Conservation (phyloP, 257 asterid genomes). For the Capsicum rhomboideum region DNA sequence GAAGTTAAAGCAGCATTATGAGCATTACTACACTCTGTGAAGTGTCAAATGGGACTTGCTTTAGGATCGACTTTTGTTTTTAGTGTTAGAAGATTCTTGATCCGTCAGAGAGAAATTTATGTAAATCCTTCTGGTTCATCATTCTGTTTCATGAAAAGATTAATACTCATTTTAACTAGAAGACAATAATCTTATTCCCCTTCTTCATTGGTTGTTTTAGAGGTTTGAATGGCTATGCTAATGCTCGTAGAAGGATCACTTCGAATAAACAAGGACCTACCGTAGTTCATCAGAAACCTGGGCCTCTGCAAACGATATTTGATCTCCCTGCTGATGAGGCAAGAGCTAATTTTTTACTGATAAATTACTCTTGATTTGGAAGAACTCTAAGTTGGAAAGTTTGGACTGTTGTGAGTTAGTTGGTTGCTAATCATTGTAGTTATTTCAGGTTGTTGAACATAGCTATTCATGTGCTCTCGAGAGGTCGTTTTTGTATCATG, state of each 20-base stretch:
- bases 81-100: not conserved
- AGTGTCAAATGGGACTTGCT: not conserved
- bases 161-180: not conserved
- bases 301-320: slow-evolving; percentile 85
- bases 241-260: slow-evolving; percentile 29
- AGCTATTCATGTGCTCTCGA: slow-evolving; percentile 96
- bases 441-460: slow-evolving; percentile 71
- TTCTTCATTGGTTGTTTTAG: slow-evolving; percentile 23
- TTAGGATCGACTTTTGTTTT: not conserved
- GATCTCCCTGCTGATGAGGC: slow-evolving; percentile 87
- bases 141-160: not conserved
- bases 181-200: not conserved
- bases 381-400: not conserved
- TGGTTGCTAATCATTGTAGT: not conserved
- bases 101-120: not conserved
- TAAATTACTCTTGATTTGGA: not conserved
- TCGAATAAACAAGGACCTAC: slow-evolving; percentile 51
- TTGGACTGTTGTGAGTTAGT: not conserved
- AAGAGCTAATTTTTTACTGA: slow-evolving; percentile 1
- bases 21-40: not conserved
- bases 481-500: slow-evolving; percentile 90
- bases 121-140: not conserved
- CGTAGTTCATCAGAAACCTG: slow-evolving; percentile 65
- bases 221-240: slow-evolving; percentile 49
- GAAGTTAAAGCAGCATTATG: not conserved